phyloP scores from a whole-genome alignment of 2,329 filamentous ascomycete genomes.

The Fusarium sp. region DNA sequence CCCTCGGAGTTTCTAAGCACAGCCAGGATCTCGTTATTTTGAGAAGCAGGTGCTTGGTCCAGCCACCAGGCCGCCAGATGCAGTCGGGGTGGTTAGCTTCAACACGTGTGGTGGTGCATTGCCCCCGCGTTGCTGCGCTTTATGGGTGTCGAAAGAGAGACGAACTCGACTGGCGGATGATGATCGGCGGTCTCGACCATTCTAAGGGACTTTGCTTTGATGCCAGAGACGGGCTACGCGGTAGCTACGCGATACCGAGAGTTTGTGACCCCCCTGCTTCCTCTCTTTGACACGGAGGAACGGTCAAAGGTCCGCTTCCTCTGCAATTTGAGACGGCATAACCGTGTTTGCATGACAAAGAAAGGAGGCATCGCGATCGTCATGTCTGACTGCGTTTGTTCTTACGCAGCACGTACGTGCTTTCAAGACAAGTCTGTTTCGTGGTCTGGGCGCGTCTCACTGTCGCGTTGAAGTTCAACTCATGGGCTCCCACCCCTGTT shows the following conservation, averaged over 20 bases:
- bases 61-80: conserved; percentile 25
- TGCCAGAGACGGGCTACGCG: conserved; percentile 1
- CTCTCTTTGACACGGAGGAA: neutral
- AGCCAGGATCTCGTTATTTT: conserved; percentile 7
- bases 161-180: conserved; percentile 17
- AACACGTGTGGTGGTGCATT: conserved; percentile 18
- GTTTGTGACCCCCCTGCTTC: neutral
- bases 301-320: neutral
- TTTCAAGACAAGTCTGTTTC: neutral
- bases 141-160: conserved; percentile 17
- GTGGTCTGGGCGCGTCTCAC: neutral
- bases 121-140: conserved; percentile 12
- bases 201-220: conserved; percentile 4
- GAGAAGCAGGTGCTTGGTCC: conserved; percentile 21
- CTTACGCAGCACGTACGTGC: neutral
- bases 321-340: neutral
- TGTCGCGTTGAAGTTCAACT: neutral
- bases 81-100: conserved; percentile 18
- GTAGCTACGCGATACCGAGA: neutral
- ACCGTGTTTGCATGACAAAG: neutral
- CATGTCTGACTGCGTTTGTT: neutral
- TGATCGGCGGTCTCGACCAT: conserved; percentile 24
- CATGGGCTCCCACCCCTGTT: neutral
- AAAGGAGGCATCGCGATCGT: neutral
- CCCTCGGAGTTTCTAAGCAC: neutral